Base-by-base conservation (phyloP, 164 flowering plant genomes). In the Vitis rupestris region DNA sequence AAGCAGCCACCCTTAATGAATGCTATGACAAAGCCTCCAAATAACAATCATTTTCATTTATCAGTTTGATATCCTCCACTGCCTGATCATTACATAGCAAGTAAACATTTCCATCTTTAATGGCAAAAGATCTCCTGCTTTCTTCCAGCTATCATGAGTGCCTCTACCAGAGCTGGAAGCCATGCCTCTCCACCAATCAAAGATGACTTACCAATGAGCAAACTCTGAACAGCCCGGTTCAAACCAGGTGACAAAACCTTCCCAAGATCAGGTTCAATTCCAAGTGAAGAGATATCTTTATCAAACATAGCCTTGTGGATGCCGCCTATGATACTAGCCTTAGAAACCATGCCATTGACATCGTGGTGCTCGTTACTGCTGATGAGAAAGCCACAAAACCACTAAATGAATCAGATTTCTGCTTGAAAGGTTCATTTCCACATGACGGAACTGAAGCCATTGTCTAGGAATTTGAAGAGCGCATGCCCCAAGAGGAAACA, bases 111-210 rank as follows among this genome's bases (percentile, higher is more conserved):
- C 17, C 17, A 17, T 17, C 17, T 17, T 17, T 17, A 17, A 17
- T 17, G 17, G 17, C 17, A 17, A 0, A 68, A 13, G 77, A 47
- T 8, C 75, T 80, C 10, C 63, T 50, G 51, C 75, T 73, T 72
- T 72, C 75, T 75, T 72, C 88, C 89, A 79, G 80, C 75, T n/a
- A 76, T 69, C 11, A 58, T 64, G 51, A 97, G 97, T 51, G 87
- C 92, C 78, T 91, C 94, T 19, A 86, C 97, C 70, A 94, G 76
- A 67, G 89, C 95, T 1, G 97, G 92, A 5, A 88, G 88, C 97
- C 97, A 92, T 30, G 92, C 90, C 64, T 89, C 95, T 1, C 92
- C 85, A 49, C 87, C 86, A 66, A 87, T 78, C 75, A 83, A 75
- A 58, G 86, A 63, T 19, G 93, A 81, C 69, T 66, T 78, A 68